Conservation (phyloP, 2,329 filamentous ascomycete species). For the Paracoccidioides brasiliensis region DNA sequence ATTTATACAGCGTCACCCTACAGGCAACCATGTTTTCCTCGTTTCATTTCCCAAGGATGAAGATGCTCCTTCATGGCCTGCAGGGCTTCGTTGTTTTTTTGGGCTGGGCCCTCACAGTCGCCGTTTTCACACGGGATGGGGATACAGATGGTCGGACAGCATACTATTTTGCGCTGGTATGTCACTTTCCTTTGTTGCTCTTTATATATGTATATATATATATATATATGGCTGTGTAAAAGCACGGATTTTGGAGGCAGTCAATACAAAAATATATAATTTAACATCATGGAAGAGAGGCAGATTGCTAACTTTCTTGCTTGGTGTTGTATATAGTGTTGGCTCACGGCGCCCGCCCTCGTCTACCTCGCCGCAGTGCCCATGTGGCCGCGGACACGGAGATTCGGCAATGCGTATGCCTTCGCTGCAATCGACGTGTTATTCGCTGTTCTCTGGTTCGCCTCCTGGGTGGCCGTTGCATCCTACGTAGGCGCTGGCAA, state of each 20-base stretch:
- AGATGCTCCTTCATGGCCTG: constrained; percentile 41
- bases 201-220: too few relatives aligned
- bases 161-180: constrained; percentile 46
- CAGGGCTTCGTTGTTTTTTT: constrained; percentile 47
- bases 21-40: constrained; percentile 7
- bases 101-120: constrained; percentile 44
- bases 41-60: constrained; percentile 30
- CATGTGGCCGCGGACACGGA: constrained; percentile 45
- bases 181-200: constrained; percentile 12
- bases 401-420: constrained; percentile 48
- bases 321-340: constrained; percentile 36
- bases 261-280: too few relatives aligned
- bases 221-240: too few relatives aligned
- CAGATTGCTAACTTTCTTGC: not conserved
- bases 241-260: too few relatives aligned
- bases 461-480: constrained; percentile 44
- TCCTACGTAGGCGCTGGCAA: constrained; percentile 45
- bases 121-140: constrained; percentile 43
- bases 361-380: constrained; percentile 49
- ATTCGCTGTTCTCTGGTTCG: constrained; percentile 46
- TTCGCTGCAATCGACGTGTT: constrained; percentile 44
- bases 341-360: constrained; percentile 44
- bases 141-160: constrained; percentile 41
- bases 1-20: not conserved
- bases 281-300: not conserved